These are phyloP conservation scores for Penicillium salamii DNA, from an alignment of 495 filamentous ascomycete species.

Conservation along the genomic window DNA sequence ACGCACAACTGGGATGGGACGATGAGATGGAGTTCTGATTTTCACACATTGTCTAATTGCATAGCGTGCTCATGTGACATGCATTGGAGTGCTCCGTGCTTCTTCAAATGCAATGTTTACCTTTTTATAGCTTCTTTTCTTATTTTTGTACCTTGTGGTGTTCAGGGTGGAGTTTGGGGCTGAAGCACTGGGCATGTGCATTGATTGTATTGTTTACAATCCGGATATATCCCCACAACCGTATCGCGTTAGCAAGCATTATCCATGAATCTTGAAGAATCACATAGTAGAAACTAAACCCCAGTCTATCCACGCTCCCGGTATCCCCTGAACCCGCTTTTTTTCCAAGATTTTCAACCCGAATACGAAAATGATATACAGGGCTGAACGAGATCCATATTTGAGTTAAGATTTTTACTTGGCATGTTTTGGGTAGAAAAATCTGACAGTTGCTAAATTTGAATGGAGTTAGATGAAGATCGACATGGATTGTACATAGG, in stretches of 20 bases:
- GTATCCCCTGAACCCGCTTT: too few species aligned
- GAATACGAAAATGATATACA: neutral
- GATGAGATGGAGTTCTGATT: conserved; percentile 50
- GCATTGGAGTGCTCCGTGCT: neutral
- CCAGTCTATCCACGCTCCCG: too few species aligned
- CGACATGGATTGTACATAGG: neutral
- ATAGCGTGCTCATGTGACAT: conserved; percentile 4
- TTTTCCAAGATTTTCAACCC: too few species aligned
- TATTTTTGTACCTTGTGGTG: neutral
- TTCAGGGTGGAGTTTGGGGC: conserved; percentile 1
- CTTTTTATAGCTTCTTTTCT: neutral
- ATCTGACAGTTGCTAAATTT: neutral
- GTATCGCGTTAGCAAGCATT: conserved; percentile 1
- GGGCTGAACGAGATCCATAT: neutral
- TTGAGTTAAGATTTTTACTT: neutral
- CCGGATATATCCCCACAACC: conserved; percentile 1
- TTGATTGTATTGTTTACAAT: neutral
- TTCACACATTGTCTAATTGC: conserved; percentile 6
- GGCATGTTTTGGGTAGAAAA: neutral
- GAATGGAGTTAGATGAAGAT: neutral
- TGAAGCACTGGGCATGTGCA: conserved; percentile 4
- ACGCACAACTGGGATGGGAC: conserved; percentile 75
- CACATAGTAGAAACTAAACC: too few species aligned
- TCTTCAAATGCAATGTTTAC: neutral
- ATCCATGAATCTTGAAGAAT: neutral